Conservation (phyloP, 2,329 filamentous ascomycete genomes). For the Thyridium curvatum region DNA sequence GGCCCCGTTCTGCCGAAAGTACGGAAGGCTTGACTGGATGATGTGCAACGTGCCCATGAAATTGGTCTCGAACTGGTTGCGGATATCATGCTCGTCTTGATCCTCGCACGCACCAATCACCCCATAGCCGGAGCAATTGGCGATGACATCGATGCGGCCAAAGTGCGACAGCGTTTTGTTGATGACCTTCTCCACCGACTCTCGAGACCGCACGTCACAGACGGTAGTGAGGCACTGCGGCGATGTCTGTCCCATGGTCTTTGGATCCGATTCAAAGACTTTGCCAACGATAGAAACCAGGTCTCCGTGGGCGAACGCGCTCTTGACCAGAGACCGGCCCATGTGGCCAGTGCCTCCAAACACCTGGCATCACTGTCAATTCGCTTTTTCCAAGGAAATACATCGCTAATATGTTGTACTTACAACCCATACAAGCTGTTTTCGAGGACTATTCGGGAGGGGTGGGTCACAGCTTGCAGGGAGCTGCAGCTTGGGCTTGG, state of each 20-base stretch:
- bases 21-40: constrained; percentile 79
- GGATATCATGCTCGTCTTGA: constrained; percentile 90
- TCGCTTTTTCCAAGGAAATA: background rate
- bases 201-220: constrained; percentile 80
- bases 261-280: constrained; percentile 66
- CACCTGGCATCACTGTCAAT: constrained; percentile 43
- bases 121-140: constrained; percentile 91
- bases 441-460: constrained; percentile 59
- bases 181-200: constrained; percentile 69
- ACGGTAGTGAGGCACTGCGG: constrained; percentile 71
- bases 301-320: constrained; percentile 73
- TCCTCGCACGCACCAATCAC: constrained; percentile 95
- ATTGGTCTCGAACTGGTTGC: constrained; percentile 96
- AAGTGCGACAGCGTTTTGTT: constrained; percentile 66
- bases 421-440: constrained; percentile 85
- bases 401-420: constrained; percentile 16
- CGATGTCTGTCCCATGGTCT: constrained; percentile 67
- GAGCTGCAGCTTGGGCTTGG: constrained; percentile 48
- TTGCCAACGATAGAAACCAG: constrained; percentile 81
- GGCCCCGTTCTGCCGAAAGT: constrained; percentile 69
- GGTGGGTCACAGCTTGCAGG: constrained; percentile 86
- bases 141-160: constrained; percentile 79
- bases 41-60: constrained; percentile 95
- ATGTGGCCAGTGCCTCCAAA: constrained; percentile 98
- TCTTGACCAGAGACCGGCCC: constrained; percentile 82